Percentiles rank a stretch among this genome's conserved stretches.
Evolutionary conservation across 371 early-diverging fungal genomes (phyloP).

Genomic region (Mucor sp.): DNA sequence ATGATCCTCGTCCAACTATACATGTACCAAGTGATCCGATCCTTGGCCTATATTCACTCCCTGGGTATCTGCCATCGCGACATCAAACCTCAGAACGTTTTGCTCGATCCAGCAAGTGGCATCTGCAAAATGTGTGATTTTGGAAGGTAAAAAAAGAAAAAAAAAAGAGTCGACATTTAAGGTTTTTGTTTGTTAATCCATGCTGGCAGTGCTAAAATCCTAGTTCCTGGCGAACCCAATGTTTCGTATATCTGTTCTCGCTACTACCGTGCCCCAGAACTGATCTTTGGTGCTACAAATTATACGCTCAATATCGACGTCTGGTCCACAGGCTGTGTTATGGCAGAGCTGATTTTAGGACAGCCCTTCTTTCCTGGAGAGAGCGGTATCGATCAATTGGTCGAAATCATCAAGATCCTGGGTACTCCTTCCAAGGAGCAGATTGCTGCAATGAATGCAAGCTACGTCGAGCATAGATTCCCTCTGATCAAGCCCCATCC

Average conservation of each 20-base stretch:
- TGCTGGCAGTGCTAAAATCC: conserved; percentile 84
- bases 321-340: conserved; percentile 99
- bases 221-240: conserved; percentile 94
- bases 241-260: conserved; percentile 98
- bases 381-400: conserved; percentile 99
- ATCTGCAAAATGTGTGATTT: conserved; percentile 98
- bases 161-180: not conserved
- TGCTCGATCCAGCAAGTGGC: conserved; percentile 76
- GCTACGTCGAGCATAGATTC: conserved; percentile 97
- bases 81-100: conserved; percentile 75
- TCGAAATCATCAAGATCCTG: conserved; percentile 99
- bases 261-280: conserved; percentile 98
- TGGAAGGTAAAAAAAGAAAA: conserved; percentile 78
- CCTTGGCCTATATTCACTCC: conserved; percentile 96
- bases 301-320: conserved; percentile 93
- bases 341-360: conserved; percentile 97
- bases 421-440: conserved; percentile 98
- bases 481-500: conserved; percentile 96
- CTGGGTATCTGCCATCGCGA: conserved; percentile 69
- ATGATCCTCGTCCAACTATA: conserved; percentile 89
- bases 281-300: conserved; percentile 96
- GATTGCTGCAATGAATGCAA: conserved; percentile 95
- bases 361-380: conserved; percentile 99
- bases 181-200: not conserved
- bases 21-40: conserved; percentile 96